phyloP scores from a whole-genome alignment of 352 stramenopile species.

The Elongisporangium undulatum region DNA sequence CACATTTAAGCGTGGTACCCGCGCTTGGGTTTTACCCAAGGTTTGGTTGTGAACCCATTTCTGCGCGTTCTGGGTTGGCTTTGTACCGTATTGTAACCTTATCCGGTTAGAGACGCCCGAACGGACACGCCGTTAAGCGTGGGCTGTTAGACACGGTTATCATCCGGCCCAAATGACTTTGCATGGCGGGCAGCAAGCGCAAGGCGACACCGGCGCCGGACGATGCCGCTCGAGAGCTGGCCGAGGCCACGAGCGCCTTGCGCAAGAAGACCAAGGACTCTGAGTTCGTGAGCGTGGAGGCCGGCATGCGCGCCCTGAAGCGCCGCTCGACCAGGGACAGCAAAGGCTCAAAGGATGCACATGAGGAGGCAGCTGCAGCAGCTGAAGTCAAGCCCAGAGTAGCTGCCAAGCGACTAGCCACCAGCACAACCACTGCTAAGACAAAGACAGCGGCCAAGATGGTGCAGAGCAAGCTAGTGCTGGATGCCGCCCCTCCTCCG shows the following conservation, averaged over 20 bases:
- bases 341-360: constrained; percentile 5
- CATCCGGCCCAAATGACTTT: background rate
- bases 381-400: background rate
- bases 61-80: background rate
- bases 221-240: background rate
- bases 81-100: background rate
- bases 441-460: background rate
- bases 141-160: background rate
- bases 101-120: background rate
- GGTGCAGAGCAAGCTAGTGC: background rate
- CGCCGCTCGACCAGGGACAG: constrained; percentile 19
- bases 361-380: background rate
- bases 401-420: background rate
- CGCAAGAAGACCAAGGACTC: constrained; percentile 40
- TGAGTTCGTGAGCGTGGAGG: constrained; percentile 72
- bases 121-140: background rate
- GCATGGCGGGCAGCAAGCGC: constrained; percentile 19
- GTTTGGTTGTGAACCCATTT: background rate
- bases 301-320: constrained; percentile 67
- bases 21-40: constrained; percentile 1
- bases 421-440: background rate
- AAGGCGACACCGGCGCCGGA: constrained; percentile 7
- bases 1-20: background rate
- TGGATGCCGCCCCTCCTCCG: background rate
- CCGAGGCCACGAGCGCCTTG: background rate